Base-by-base conservation (phyloP, 495 filamentous ascomycete genomes). In the Penicillium psychrofluorescens region DNA sequence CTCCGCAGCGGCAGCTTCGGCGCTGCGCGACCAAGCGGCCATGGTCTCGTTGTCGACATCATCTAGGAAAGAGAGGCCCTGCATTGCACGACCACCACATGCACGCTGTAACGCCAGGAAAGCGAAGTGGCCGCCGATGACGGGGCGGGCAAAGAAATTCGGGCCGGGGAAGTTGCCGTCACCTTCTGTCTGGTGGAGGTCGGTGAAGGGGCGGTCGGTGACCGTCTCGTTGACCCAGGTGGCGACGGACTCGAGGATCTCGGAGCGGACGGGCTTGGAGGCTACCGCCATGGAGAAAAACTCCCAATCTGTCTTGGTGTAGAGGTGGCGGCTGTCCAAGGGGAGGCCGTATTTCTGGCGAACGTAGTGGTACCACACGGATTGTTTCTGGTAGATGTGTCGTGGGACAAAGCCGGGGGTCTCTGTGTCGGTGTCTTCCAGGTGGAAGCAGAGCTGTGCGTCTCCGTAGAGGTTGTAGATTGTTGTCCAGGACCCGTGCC, bases 401-500 rank as follows among this genome's bases (percentile, higher is more conserved):
- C 83, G 72, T 1, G 86, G 81, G 36, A 96, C 82, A 58, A 78
- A 78, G 36, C 73, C 75, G 8, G 53, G 43, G 29, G 55, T 50
- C 16, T 56, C 40, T 6, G 35, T 45, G 27, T 56, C 37, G 2
- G 65, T 67, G 41, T 60, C 64, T 11, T 76, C 73, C 29, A 91
- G 70, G 51, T 88, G 82, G 66, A 94, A 90, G 61, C 85, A 88
- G 41, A 95, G 79, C 12, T 90, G 73, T 8, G 83, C 77, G 51
- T 95, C 89, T 29, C 81, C 84, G 63, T 85, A 95, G 22, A 95
- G 74, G 51, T 95, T 95, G 66, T 96, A 96, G 13, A 95, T 76
- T 1, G 88, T 95, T 36, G 90, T 95, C 91, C 91, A 97, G 35
- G 85, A 90, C 9, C 91, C 91, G 53, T 87, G 90, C 89, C 91